Evolutionary conservation across 2,329 filamentous ascomycete genomes (phyloP).

Genomic region (Diaporthe sp.): DNA sequence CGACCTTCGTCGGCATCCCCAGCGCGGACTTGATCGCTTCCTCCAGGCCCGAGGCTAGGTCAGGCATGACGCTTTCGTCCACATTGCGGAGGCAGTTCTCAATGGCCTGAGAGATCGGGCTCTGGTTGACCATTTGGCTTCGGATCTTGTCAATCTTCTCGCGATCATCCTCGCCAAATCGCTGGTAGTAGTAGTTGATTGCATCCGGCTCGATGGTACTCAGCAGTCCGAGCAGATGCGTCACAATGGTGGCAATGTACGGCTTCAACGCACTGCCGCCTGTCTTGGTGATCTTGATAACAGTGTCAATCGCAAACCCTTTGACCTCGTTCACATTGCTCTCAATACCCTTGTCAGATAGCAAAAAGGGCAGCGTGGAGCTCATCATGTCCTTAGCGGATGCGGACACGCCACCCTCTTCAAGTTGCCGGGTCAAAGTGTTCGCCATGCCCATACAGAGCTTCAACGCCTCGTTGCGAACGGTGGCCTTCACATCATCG

Average conservation of each 20-base stretch:
- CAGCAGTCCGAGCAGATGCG: slow-evolving; percentile 83
- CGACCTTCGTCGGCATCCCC: slow-evolving; percentile 93
- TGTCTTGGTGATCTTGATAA: slow-evolving; percentile 91
- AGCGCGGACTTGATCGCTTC: slow-evolving; percentile 86
- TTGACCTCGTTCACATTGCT: slow-evolving; percentile 91
- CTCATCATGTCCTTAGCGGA: slow-evolving; percentile 84
- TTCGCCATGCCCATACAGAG: slow-evolving; percentile 88
- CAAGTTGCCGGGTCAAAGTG: slow-evolving; percentile 85
- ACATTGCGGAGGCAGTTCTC: slow-evolving; percentile 88
- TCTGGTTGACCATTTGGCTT: slow-evolving; percentile 83
- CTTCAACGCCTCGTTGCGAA: slow-evolving; percentile 82
- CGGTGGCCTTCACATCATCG: slow-evolving; percentile 95
- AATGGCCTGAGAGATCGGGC: slow-evolving; percentile 92
- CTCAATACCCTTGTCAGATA: slow-evolving; percentile 90
- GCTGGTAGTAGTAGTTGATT: slow-evolving; percentile 93
- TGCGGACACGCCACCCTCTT: slow-evolving; percentile 79
- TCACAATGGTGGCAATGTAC: slow-evolving; percentile 85
- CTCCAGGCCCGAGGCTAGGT: slow-evolving; percentile 79
- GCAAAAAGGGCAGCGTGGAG: slow-evolving; percentile 88
- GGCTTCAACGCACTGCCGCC: slow-evolving; percentile 82
- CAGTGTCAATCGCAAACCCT: slow-evolving; percentile 82
- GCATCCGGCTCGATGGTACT: slow-evolving; percentile 91
- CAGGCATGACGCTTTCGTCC: slow-evolving; percentile 81
- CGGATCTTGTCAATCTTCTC: slow-evolving; percentile 92
- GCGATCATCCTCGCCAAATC: slow-evolving; percentile 86